These are phyloP conservation scores for Nemophila menziesii DNA, from an alignment of 257 asterid genomes.

Conservation along the genomic window DNA sequence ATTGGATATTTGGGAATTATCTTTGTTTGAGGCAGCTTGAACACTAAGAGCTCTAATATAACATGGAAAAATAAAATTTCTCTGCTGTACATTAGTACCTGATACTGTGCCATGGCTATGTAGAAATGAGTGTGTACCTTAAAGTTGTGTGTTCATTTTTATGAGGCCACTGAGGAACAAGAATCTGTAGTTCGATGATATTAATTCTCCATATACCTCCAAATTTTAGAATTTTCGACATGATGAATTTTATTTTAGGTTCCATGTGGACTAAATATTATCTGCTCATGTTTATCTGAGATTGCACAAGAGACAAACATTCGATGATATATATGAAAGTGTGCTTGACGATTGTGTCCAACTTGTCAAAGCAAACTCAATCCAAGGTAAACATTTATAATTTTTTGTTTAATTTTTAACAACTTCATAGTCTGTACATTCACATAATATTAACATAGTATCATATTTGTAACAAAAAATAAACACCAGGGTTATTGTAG, in stretches of 20 bases:
- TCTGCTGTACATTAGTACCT: background rate
- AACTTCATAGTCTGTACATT: too few species aligned
- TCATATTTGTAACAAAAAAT: too few species aligned
- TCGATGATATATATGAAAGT: conserved; percentile 83
- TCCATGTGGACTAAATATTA: conserved; percentile 97
- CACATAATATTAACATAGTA: too few species aligned
- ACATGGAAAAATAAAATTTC: too few species aligned
- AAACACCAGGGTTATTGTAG: too few species aligned
- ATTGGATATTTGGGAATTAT: conserved; percentile 28
- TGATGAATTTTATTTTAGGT: conserved; percentile 41
- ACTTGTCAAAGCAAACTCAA: conserved; percentile 95
- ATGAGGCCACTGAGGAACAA: background rate
- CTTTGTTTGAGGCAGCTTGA: conserved; percentile 48
- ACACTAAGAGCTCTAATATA: too few species aligned
- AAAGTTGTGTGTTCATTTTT: background rate
- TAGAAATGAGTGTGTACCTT: background rate
- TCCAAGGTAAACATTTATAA: too few species aligned
- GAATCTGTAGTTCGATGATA: background rate
- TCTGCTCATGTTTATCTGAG: conserved; percentile 97
- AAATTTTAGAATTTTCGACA: conserved; percentile 12
- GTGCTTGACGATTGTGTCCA: conserved; percentile 93
- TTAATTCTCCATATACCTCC: conserved; percentile 4
- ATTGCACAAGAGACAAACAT: conserved; percentile 65
- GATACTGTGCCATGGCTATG: background rate
- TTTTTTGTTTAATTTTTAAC: too few species aligned